These are phyloP conservation scores for Acer saccharum DNA, from an alignment of 345 rosid genomes.

Conservation along the genomic window DNA sequence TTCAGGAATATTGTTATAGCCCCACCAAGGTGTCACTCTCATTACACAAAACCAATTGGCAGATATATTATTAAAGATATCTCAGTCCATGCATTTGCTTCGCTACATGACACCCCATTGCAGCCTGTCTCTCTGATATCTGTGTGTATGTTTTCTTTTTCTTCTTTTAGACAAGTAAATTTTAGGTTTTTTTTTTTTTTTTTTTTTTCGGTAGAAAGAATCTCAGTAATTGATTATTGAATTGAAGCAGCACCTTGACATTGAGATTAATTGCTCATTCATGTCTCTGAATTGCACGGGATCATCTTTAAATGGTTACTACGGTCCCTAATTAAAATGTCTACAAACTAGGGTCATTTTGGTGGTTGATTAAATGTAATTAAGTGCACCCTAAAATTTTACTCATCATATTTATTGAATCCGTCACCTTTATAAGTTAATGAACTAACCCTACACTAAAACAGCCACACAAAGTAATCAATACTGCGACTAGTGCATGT, in stretches of 20 bases:
- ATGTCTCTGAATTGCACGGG: slow-evolving; percentile 7
- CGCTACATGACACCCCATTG: background rate
- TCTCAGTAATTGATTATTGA: background rate
- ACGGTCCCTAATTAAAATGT: background rate
- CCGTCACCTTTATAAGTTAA: background rate
- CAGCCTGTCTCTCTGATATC: background rate
- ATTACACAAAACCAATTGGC: slow-evolving; percentile 13
- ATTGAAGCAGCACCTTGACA: background rate
- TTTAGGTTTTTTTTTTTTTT: background rate
- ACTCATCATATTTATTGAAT: slow-evolving; percentile 1
- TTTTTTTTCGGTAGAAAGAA: background rate
- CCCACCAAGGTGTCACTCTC: slow-evolving; percentile 13
- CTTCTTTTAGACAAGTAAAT: background rate
- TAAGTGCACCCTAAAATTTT: background rate
- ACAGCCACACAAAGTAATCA: background rate
- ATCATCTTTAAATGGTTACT: background rate
- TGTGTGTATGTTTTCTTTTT: no score
- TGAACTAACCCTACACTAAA: background rate
- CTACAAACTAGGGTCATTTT: background rate
- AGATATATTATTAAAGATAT: slow-evolving; percentile 3
- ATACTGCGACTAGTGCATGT: no score
- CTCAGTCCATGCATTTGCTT: background rate
- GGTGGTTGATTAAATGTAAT: slow-evolving; percentile 2
- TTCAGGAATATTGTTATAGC: slow-evolving; percentile 5
- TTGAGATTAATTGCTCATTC: slow-evolving; percentile 5